Evolutionary conservation across 2,329 filamentous ascomycete species (phyloP).

Genomic region (Aureobasidium melanogenum): DNA sequence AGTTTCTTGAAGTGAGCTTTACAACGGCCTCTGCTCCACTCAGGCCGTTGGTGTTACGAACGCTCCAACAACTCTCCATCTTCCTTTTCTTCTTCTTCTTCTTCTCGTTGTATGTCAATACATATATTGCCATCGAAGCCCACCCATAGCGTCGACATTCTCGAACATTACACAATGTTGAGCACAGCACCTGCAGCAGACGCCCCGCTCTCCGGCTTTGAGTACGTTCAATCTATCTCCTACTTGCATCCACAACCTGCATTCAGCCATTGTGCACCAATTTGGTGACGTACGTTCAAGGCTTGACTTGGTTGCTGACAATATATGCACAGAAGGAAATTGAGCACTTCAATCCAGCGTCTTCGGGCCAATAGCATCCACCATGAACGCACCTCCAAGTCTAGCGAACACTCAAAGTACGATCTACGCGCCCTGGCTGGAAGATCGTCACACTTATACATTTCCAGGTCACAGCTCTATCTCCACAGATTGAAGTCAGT

Average conservation of each 20-base stretch:
- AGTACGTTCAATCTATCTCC: constrained; percentile 5
- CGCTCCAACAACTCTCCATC: background rate
- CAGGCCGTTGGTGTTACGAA: constrained; percentile 1
- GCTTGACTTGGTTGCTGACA: background rate
- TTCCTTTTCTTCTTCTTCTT: background rate
- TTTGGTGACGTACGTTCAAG: background rate
- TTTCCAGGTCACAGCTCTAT: background rate
- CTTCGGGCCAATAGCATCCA: constrained; percentile 2
- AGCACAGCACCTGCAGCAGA: background rate
- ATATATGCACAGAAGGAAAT: background rate
- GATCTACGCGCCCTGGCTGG: background rate
- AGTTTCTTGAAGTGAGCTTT: constrained; percentile 6
- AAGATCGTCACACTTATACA: constrained; percentile 3
- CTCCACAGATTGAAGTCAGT: constrained; percentile 19
- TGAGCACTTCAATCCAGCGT: constrained; percentile 1
- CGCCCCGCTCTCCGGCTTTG: constrained; percentile 3
- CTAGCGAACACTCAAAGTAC: background rate
- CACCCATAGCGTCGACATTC: background rate
- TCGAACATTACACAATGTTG: constrained; percentile 8
- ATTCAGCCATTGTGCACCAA: background rate
- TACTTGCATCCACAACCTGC: background rate
- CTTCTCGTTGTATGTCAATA: background rate
- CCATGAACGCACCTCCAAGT: background rate
- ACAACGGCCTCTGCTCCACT: constrained; percentile 5
- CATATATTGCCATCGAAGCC: constrained; percentile 4